A percentile compares a stretch with the other conserved stretches of the same genome.
Evolutionary conservation across 139 green algal species (phyloP).

Genomic region (Chlamydomonas schloesseri): DNA sequence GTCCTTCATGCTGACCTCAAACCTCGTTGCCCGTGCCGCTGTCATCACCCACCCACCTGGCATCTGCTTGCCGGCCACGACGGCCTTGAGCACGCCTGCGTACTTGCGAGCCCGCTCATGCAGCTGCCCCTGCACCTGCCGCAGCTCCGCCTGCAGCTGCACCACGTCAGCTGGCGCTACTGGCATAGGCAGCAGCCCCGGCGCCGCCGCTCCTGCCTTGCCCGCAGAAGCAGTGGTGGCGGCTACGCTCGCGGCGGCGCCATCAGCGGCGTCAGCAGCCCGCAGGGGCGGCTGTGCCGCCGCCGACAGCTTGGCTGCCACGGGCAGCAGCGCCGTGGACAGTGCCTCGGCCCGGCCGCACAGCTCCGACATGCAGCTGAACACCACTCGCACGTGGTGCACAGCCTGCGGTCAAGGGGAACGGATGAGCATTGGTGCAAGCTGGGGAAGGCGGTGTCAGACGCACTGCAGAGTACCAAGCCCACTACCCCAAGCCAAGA

Average conservation of each 20-base stretch:
- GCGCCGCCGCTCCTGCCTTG: background rate
- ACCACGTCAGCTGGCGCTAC: background rate
- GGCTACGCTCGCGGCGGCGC: background rate
- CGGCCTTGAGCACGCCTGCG: background rate
- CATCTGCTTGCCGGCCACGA: slow-evolving; percentile 16
- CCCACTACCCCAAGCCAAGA: no score
- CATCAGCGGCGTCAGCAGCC: background rate
- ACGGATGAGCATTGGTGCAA: background rate
- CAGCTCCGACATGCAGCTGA: slow-evolving; percentile 38
- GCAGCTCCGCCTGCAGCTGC: background rate
- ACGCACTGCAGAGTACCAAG: no score
- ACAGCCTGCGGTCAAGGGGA: background rate
- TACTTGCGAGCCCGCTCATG: slow-evolving; percentile 10
- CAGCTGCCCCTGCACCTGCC: slow-evolving; percentile 3
- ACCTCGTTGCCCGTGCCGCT: no score
- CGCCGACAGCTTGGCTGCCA: background rate
- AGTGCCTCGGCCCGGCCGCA: slow-evolving; percentile 21
- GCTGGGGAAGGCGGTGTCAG: background rate
- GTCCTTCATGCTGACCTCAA: no score
- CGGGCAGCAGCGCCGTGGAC: background rate
- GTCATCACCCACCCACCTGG: slow-evolving; percentile 18
- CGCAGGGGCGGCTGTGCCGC: background rate
- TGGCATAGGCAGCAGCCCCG: background rate
- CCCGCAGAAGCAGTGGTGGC: no score
- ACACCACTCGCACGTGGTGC: slow-evolving; percentile 25